Evolutionary conservation across 2,329 filamentous ascomycete species (phyloP), one percentile per base, ranked within the genome.

Genomic region (Trichoderma koningiopsis): DNA sequence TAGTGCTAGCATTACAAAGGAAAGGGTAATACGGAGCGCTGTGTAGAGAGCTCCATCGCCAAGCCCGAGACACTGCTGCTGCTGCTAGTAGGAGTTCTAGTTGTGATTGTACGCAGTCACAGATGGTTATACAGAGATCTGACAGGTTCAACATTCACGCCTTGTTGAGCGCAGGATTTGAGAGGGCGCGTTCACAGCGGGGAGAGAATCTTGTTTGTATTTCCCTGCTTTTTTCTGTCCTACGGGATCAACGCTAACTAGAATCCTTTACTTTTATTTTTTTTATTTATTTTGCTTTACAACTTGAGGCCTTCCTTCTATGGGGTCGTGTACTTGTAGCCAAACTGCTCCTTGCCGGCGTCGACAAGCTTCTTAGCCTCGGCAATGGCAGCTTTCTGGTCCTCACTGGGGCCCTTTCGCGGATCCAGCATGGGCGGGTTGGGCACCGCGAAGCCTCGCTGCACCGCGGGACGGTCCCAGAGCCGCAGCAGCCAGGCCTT

Each of bases 401-500:
- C 72, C 31, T 72, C 72, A 70, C 71, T 24, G 58, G 72, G n/a
- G 70, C 67, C 40, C 70, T 68, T 58, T 55, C 72, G 29, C 58
- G 70, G 33, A 70, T 62, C 68, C 5, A 35, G n/a, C 22, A 33
- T n/a, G 72, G 92, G 85, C 14, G 81, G 84, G 19, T 85, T 82
- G 1, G 92, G 92, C 5, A 94, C 86, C 78, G 92, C 84, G 68
- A 88, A 83, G 6, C 92, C 93, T 79, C 90, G 92, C 79, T 93
- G 88, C 10, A 94, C 85, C 1, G 84, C 92, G 0, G 90, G 88
- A 1, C 92, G 85, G 67, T 86, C 84, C 47, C 88, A 82, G 81
- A 96, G 85, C 67, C 85, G 85, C 70, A 91, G 86, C 73, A 94
- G 84, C 93, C 93, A 97, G 4, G 86, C 86, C 75, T 91, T 88